Evolutionary conservation across 2,329 filamentous ascomycete genomes (phyloP).

Genomic region (Fusarium devonianum): DNA sequence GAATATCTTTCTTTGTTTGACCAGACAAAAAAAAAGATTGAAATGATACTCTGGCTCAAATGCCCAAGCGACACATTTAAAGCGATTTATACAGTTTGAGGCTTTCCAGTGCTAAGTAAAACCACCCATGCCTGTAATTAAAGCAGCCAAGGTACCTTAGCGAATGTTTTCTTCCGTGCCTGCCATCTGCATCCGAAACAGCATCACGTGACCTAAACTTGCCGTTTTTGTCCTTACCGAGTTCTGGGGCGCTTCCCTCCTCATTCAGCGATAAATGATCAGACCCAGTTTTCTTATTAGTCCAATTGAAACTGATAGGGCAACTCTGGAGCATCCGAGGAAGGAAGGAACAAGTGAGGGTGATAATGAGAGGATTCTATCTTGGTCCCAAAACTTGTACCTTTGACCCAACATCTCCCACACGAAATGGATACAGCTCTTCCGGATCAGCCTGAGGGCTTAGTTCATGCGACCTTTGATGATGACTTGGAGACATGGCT

Average conservation of each 20-base stretch:
- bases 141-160: too few species aligned
- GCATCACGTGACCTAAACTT: conserved; percentile 32
- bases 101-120: too few species aligned
- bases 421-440: conserved; percentile 8
- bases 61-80: too few species aligned
- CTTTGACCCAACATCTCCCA: not conserved
- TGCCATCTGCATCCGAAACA: not conserved
- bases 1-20: too few species aligned
- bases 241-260: not conserved
- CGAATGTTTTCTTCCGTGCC: not conserved
- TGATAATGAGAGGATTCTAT: not conserved
- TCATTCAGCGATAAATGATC: not conserved
- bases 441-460: not conserved
- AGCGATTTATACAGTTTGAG: too few species aligned
- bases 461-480: conserved; percentile 1
- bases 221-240: conserved; percentile 32
- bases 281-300: conserved; percentile 6
- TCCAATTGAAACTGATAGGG: conserved; percentile 17
- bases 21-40: too few species aligned
- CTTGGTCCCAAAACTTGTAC: conserved; percentile 3
- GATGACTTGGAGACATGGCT: conserved; percentile 38
- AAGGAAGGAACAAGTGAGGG: conserved; percentile 20
- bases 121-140: too few species aligned
- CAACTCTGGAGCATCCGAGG: conserved; percentile 13
- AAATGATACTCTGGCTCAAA: too few species aligned